Base-by-base conservation (phyloP, 1,284 basidiomycete genomes). In the Irpex sp. region DNA sequence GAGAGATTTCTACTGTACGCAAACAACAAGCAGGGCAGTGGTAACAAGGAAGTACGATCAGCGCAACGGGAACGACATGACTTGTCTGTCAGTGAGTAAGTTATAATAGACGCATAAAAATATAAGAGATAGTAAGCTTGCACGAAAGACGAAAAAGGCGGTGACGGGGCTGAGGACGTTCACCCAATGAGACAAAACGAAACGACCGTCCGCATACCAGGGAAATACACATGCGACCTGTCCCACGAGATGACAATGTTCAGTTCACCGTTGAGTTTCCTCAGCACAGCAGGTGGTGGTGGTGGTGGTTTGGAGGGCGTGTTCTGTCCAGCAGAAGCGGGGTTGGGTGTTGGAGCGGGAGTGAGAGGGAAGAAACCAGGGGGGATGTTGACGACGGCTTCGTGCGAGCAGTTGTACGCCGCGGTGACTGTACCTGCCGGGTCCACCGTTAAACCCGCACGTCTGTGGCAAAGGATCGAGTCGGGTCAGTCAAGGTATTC, bases 401-500 rank as follows among this genome's bases (percentile, higher is more conserved):
- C 68, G 59, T 78, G 74, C 39, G 68, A 55, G 66, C 78, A 81
- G 4, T 71, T 67, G 65, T 80, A 83, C 21, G 75, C 75, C 59
- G 76, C 76, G 15, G 79, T 67, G 13, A 83, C 67, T 4, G 77
- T 77, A 7, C 72, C 75, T 5, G 74, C 70, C 15, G 75, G 67
- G n/a, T 75, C 69, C 19, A 70, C 36, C 0, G 19, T 31, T 8
- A 63, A 13, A 9, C 72, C 11, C 74, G 73, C 35, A 17, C 35
- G 53, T 21, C 53, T 55, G 33, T 36, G 31, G 15, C 69, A 63
- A 73, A 72, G 17, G 68, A 13, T 43, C 4, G 8, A 1, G 35
- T n/a, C 21, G 7, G 15, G 31, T 31, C 31, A 31, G 31, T 4
- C 4, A 31, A 31, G 31, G 4, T 31, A 31, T 31, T 31, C 31